Base-by-base conservation (phyloP, 2,329 filamentous ascomycete species). In the Hypoxylon sp. region DNA sequence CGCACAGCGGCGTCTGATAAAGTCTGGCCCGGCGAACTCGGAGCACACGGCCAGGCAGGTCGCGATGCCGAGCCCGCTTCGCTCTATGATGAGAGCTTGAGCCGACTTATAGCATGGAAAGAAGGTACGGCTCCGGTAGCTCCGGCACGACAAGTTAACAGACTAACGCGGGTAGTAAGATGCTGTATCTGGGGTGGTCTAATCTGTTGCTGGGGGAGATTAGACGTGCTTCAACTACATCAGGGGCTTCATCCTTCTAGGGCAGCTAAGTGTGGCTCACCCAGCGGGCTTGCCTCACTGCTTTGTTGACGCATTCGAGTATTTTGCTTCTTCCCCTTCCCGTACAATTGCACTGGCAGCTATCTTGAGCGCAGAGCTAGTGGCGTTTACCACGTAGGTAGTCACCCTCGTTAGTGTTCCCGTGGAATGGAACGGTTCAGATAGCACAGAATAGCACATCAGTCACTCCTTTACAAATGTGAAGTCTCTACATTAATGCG, bases 1-100 rank as follows among this genome's bases (percentile, higher is more conserved):
- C 61, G 67, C 77, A 67, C 76, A 80, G 73, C 77, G 75, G 73
- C 78, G 79, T 70, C 73, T 79, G 73, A 73, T 74, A 74, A 79
- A 78, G 72, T 77, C 74, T 67, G 74, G 74, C 68, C 68, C 72
- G 72, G 79, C 75, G 71, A 77, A 70, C 69, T 77, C 77, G 69
- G 75, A 75, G 72, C 75, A 76, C 67, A 75, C 71, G 71, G 75
- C 70, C 63, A 72, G 67, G 72, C 78, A 82, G 77, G 82, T 82
- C 75, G 80, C 79, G 72, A 83, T 81, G 73, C 85, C 85, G 69
- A 88, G 86, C 79, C 86, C 86, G 78, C 85, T 88, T 79, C 86
- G 85, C 78, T 83, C 82, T 78, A 81, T 86, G 78, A 87, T 83
- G 85, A 86, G 79, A 81, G 79, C 78, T 82, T 85, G 67, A 71